Conservation (phyloP, 2,329 filamentous ascomycete species). For the Alternaria postmessia region DNA sequence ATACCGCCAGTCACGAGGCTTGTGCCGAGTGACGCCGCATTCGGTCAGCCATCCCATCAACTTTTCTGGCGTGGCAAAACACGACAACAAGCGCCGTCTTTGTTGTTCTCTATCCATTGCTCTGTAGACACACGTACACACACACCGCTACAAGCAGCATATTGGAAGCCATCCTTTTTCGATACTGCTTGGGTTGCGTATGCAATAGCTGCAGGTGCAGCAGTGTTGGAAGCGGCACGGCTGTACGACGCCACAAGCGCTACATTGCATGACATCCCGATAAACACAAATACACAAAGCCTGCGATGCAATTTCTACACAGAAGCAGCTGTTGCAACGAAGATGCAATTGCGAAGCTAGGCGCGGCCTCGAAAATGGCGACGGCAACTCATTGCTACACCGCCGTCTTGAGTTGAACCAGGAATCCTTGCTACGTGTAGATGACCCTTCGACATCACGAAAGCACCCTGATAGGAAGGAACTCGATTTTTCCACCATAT, state of each 20-base stretch:
- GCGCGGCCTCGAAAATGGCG: background rate
- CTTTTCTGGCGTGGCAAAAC: slow-evolving; percentile 16
- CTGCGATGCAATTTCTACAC: background rate
- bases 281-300: background rate
- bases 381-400: background rate
- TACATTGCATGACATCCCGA: background rate
- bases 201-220: background rate
- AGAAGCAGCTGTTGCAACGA: background rate
- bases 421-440: background rate
- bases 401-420: background rate
- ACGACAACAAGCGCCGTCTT: slow-evolving; percentile 10
- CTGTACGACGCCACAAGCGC: background rate
- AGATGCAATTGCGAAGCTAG: background rate
- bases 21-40: background rate
- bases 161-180: background rate
- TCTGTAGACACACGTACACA: background rate
- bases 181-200: background rate
- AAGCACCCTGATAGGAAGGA: too few species aligned
- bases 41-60: slow-evolving; percentile 10
- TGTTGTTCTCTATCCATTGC: background rate
- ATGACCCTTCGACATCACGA: background rate
- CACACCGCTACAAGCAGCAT: background rate
- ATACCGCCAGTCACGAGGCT: slow-evolving; percentile 8
- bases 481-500: too few species aligned
- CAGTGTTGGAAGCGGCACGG: slow-evolving; percentile 2